Conservation (phyloP, 345 rosid species). For the Linum tenue region DNA sequence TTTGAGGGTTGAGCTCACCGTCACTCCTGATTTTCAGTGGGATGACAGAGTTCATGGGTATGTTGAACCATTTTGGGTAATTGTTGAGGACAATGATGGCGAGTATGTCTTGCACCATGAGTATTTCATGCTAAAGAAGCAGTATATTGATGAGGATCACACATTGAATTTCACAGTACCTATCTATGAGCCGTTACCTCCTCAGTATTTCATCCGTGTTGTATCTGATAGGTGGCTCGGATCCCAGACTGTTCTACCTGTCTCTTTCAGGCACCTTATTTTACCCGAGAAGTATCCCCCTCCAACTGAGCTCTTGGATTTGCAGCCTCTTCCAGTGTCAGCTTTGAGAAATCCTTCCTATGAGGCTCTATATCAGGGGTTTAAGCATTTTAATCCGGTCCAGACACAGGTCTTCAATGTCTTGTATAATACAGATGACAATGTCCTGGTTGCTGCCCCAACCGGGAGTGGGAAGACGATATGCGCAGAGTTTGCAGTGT, state of each 20-base stretch:
- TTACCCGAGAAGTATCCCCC: conserved; percentile 98
- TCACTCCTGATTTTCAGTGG: conserved; percentile 92
- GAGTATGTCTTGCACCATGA: conserved; percentile 89
- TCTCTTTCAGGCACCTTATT: conserved; percentile 91
- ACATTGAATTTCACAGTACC: conserved; percentile 85
- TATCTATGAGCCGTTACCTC: conserved; percentile 85
- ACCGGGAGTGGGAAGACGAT: conserved; percentile 97
- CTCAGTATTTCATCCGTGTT: conserved; percentile 82
- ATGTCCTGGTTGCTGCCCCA: conserved; percentile 92
- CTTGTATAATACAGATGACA: conserved; percentile 77
- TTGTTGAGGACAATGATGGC: conserved; percentile 93
- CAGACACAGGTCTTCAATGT: conserved; percentile 96
- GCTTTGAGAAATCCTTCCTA: conserved; percentile 83
- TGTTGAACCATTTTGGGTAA: conserved; percentile 95
- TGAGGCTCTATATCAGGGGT: conserved; percentile 74
- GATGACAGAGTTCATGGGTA: conserved; percentile 87
- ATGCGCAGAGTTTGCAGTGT: conserved; percentile 84
- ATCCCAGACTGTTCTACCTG: conserved; percentile 80
- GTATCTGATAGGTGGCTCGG: conserved; percentile 95
- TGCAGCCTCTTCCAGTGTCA: conserved; percentile 89
- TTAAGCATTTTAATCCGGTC: conserved; percentile 91
- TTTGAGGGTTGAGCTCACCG: conserved; percentile 71
- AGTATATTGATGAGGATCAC: conserved; percentile 76
- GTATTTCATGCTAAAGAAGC: conserved; percentile 87
- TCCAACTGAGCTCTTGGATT: conserved; percentile 87